phyloP scores from a whole-genome alignment of 768 basidiomycete species.

The Xerocomus brunneocitrinus region DNA sequence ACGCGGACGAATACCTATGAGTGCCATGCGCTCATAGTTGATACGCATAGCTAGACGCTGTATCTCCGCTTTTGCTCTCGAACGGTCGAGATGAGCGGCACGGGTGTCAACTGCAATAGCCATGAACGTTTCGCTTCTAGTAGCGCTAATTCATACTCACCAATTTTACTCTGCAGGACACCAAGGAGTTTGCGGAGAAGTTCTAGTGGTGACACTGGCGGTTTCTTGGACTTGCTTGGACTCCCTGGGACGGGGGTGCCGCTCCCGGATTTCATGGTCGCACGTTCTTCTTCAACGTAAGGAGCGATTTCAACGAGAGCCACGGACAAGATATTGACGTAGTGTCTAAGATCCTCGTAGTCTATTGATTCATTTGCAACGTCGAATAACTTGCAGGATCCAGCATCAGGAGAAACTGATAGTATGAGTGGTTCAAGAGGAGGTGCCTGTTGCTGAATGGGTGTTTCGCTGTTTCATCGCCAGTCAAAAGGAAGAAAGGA shows the following conservation, averaged over 20 bases:
- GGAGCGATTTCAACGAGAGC: constrained; percentile 55
- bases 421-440: constrained; percentile 47
- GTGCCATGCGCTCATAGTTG: constrained; percentile 51
- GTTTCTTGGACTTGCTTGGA: constrained; percentile 29
- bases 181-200: constrained; percentile 47
- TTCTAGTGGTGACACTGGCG: constrained; percentile 41
- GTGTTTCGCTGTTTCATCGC: neutral
- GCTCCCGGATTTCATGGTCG: constrained; percentile 7
- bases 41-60: constrained; percentile 62
- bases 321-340: constrained; percentile 53
- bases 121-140: neutral
- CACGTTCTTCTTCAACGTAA: constrained; percentile 49
- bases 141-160: constrained; percentile 36
- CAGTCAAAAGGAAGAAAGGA: neutral
- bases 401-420: constrained; percentile 44
- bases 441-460: constrained; percentile 43
- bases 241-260: constrained; percentile 16
- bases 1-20: constrained; percentile 20
- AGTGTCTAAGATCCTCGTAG: constrained; percentile 55
- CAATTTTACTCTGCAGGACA: constrained; percentile 53
- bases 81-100: constrained; percentile 71
- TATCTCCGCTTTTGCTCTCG: constrained; percentile 63
- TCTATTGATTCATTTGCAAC: constrained; percentile 51
- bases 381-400: constrained; percentile 46
- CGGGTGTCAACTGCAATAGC: constrained; percentile 57